Conservation (phyloP, 305 asterid species). For the Solanum hybrid region DNA sequence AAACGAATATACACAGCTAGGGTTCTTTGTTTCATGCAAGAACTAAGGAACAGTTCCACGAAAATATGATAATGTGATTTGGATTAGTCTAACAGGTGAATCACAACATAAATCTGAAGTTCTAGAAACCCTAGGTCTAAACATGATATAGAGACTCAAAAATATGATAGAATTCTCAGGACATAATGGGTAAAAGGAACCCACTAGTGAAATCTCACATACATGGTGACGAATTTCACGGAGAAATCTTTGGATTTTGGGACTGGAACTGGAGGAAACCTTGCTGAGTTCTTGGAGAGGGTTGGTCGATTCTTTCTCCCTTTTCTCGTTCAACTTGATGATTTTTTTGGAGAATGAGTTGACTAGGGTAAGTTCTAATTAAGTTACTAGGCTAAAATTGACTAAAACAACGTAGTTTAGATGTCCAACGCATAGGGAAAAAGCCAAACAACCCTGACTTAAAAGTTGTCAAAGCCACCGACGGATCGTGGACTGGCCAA, state of each 20-base stretch:
- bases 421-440: too few species aligned
- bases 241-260: neutral
- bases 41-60: neutral
- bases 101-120: neutral
- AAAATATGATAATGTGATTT: too few species aligned
- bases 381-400: neutral
- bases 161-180: neutral
- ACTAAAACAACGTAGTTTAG: too few species aligned
- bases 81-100: too few species aligned
- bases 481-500: too few species aligned
- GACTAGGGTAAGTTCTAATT: neutral
- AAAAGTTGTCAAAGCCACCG: too few species aligned
- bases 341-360: neutral
- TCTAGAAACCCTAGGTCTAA: neutral
- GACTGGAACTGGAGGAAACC: neutral
- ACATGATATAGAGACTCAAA: neutral
- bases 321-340: too few species aligned
- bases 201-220: neutral
- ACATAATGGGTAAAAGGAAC: neutral
- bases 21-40: neutral
- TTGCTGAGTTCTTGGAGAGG: neutral
- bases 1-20: neutral
- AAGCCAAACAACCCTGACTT: too few species aligned
- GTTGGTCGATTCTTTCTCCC: neutral
- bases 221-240: neutral